Percentiles rank a stretch among this genome's conserved stretches.
Evolutionary conservation across 805 yeast species (phyloP).

Genomic region (Saccharomycopsis malanga): DNA sequence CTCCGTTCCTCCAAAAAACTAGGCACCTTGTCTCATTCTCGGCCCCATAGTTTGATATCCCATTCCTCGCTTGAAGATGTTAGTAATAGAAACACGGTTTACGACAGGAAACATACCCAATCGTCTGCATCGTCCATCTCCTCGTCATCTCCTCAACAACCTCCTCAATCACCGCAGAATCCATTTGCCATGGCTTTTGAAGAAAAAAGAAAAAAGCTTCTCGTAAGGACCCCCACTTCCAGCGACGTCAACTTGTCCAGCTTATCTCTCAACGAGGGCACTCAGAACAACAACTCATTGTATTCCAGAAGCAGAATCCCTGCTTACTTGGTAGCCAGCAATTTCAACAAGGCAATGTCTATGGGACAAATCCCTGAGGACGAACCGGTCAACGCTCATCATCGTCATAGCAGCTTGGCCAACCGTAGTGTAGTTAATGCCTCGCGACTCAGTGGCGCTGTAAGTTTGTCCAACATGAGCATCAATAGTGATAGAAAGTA

Average conservation of each 20-base stretch:
- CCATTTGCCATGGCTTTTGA: constrained; percentile 5
- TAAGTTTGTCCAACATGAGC: background rate
- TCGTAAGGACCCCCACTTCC: background rate
- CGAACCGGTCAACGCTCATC: background rate
- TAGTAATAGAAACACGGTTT: too few relatives aligned
- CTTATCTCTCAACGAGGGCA: background rate
- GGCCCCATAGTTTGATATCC: too few relatives aligned
- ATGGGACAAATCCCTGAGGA: background rate
- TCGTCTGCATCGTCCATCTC: background rate
- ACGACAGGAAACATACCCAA: background rate
- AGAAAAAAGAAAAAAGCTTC: background rate
- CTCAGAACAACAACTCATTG: background rate
- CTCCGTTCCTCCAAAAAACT: background rate
- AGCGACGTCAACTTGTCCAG: background rate
- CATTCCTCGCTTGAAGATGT: too few relatives aligned
- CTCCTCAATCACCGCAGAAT: background rate
- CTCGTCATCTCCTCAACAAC: background rate
- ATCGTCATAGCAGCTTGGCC: background rate
- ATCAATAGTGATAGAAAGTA: background rate
- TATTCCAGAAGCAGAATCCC: constrained; percentile 6
- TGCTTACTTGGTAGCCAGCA: constrained; percentile 16
- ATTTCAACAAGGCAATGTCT: constrained; percentile 5
- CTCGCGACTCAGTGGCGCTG: too few relatives aligned
- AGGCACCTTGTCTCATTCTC: background rate
- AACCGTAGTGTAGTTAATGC: background rate